A percentile compares a stretch with the other conserved stretches of the same genome.
These are phyloP conservation scores for Ambrosia hybrid DNA, from an alignment of 140 eudicot species.

Conservation along the genomic window DNA sequence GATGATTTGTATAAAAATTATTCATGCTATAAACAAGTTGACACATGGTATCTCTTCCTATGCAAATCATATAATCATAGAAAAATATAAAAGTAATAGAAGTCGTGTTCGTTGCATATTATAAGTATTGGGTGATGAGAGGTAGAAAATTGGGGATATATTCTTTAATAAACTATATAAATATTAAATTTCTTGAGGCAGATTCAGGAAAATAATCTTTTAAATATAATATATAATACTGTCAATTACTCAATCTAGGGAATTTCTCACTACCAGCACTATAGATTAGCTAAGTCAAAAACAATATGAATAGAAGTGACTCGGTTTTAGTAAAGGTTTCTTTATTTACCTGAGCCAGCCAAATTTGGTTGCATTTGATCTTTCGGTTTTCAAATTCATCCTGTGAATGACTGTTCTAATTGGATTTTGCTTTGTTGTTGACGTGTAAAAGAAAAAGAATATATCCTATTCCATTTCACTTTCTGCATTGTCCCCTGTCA, in stretches of 20 bases:
- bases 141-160: constrained; percentile 36
- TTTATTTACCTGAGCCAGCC: neutral
- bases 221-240: neutral
- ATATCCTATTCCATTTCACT: constrained; percentile 45
- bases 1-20: constrained; percentile 40
- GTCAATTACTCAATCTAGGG: constrained; percentile 18
- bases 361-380: constrained; percentile 16
- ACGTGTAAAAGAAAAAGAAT: constrained; percentile 41
- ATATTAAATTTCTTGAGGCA: constrained; percentile 16
- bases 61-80: constrained; percentile 21
- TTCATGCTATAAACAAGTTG: constrained; percentile 55
- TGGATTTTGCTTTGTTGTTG: constrained; percentile 32
- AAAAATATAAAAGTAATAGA: constrained; percentile 16
- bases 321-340: constrained; percentile 14
- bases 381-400: constrained; percentile 15
- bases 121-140: constrained; percentile 20
- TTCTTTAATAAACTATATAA: constrained; percentile 21
- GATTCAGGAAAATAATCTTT: constrained; percentile 16
- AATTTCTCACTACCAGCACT: constrained; percentile 12
- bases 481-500: constrained; percentile 28
- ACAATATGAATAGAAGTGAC: constrained; percentile 14
- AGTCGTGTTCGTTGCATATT: constrained; percentile 23
- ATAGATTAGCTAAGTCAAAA: constrained; percentile 28
- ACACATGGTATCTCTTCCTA: constrained; percentile 42
- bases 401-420: constrained; percentile 19